Evolutionary conservation across 148 eudicot species (phyloP), one percentile per base, ranked within the genome.

Genomic region (Chenopodium quinoa): DNA sequence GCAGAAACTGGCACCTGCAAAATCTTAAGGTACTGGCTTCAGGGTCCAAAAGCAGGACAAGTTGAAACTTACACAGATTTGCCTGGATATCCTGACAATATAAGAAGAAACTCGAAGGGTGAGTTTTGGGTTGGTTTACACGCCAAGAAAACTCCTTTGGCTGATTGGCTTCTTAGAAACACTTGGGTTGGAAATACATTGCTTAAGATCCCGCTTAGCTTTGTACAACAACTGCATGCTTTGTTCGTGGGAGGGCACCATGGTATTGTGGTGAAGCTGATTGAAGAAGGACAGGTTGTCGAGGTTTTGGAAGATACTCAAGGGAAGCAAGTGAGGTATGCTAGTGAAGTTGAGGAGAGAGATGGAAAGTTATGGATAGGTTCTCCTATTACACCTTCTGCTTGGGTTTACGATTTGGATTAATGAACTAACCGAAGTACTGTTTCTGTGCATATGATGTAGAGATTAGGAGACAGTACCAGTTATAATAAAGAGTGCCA

Each of bases 71-170:
- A 92, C 47, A 86, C 86, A 0, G 90, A 86, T 56, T 50, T 94
- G 54, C 98, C 92, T 0, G 97, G 98, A 16, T 90, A 75, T 82
- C 94, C 91, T 4, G 91, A 91, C 84, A 91, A 91, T 17, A 63
- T 91, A 8, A 88, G 93, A 83, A 86, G 88, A 48, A 91, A 91
- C 70, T 65, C 89, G 7, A 81, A 80, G 17, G 91, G 91, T 7
- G 91, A 91, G 78, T 91, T 92, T 77, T 94, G 98, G 98, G 97
- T 94, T 22, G 97, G 90, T 32, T 31, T 94, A 80, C 94, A 94
- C 78, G 79, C 89, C 2, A 94, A 92, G 82, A 89, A 84, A 48
- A 86, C 89, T 7, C 25, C 62, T 7, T 58, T 92, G 13, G 81
- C 93, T 2, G 78, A 88, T 34, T 90, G 90, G 93, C 62, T 87